Base-by-base conservation (phyloP, 176 grass and related monocot genomes). In the Rhipidocladum racemiflorum region DNA sequence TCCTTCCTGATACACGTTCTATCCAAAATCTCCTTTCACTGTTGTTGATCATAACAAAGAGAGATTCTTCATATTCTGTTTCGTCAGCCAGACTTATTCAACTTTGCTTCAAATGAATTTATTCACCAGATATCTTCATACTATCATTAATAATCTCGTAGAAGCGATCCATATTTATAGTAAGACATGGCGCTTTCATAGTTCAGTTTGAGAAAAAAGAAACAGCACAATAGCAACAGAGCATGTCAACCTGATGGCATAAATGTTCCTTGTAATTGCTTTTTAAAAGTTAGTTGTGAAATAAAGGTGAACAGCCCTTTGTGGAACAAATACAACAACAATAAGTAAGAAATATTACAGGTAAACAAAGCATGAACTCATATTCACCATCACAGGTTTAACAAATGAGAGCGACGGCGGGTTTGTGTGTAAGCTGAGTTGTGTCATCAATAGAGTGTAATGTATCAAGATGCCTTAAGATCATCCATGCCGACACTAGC, bases 401-500 rank as follows among this genome's bases (percentile, higher is more conserved):
- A 72, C 12, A 30, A 73, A 56, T 10, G 10, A 76, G 3, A 11
- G 6, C 3, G 21, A 60, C 49, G 9, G 6, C 27, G 36, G 17
- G 27, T 67, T 68, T 59, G 49, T 72, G 20, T 81, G 23, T 42
- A 78, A 83, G 7, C 9, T n/a, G 32, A 76, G 38, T n/a, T 42
- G 43, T 57, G 46, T 72, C 20, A 67, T 29, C 27, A 70, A 70
- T 9, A 28, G n/a, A 30, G 14, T 62, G 54, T 72, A 61, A 17
- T 55, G 36, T 70, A 65, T 93, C 39, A 94, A 54, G 89, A 91
- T 60, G 92, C 92, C 84, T 89, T 91, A 42, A 94, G 70, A 48
- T 94, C 86, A 71, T 94, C 92, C 88, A 94, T 83, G 55, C 89
- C 84, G 45, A 91, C 89, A 50, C 84, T 89, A 43, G 92, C 89